phyloP scores from a whole-genome alignment of 257 asterid species.

The Solanum dulcamara region DNA sequence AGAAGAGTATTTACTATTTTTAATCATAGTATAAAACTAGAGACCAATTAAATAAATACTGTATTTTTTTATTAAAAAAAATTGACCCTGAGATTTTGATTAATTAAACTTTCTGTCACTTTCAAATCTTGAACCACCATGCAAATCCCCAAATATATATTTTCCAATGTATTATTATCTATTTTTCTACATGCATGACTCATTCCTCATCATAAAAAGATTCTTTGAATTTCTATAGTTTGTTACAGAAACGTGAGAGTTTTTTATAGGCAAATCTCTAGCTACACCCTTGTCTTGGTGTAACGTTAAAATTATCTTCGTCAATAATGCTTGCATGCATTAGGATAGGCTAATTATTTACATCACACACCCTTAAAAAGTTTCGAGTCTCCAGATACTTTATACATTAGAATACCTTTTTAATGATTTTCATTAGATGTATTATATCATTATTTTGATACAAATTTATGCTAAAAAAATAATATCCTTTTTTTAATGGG shows the following conservation, averaged over 20 bases:
- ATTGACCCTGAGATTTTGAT: not conserved
- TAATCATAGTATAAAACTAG: slow-evolving; percentile 14
- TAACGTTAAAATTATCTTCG: not conserved
- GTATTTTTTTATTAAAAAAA: not conserved
- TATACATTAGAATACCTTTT: not conserved
- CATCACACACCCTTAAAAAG: not conserved
- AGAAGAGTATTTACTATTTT: not conserved
- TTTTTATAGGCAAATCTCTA: not conserved
- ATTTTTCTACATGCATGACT: not conserved
- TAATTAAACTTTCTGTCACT: not conserved
- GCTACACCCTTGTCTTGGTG: not conserved
- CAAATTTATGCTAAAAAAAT: not conserved
- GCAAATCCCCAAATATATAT: not conserved
- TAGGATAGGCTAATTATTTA: not conserved
- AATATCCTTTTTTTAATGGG: not conserved
- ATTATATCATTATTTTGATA: too few relatives aligned
- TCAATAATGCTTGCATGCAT: not conserved
- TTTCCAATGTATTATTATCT: not conserved
- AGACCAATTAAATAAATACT: not conserved
- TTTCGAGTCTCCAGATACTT: not conserved
- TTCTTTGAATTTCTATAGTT: not conserved
- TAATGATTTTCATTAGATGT: too few relatives aligned
- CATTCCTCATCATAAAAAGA: slow-evolving; percentile 3
- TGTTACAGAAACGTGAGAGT: not conserved
- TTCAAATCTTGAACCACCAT: not conserved